These are phyloP conservation scores for Karstenula rhodostoma DNA, from an alignment of 2,329 filamentous ascomycete species.

Conservation along the genomic window DNA sequence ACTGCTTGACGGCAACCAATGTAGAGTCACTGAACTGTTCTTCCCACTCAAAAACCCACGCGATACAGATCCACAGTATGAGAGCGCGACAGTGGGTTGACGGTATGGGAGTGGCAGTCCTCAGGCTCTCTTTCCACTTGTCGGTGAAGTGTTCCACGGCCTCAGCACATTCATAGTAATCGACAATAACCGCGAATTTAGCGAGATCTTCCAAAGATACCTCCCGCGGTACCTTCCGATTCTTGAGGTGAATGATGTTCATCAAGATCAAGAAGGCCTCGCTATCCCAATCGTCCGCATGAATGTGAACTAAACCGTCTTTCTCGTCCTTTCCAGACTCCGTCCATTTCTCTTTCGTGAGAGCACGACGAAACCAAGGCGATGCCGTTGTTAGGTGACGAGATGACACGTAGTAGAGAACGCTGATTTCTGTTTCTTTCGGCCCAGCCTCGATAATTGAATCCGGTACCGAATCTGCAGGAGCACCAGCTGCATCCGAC, in stretches of 20 bases:
- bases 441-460: too few species aligned
- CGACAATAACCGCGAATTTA: constrained; percentile 55
- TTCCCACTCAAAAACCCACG: constrained; percentile 24
- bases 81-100: constrained; percentile 24
- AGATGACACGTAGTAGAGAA: constrained; percentile 15
- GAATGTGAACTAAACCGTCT: constrained; percentile 21
- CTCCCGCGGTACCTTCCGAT: constrained; percentile 49
- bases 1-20: constrained; percentile 16
- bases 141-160: constrained; percentile 53
- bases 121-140: constrained; percentile 49
- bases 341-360: background rate
- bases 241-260: constrained; percentile 57
- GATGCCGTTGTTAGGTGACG: constrained; percentile 12
- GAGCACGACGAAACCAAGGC: constrained; percentile 5
- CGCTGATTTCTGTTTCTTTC: background rate
- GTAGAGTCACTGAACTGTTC: constrained; percentile 22
- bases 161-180: constrained; percentile 54
- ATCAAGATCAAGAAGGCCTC: constrained; percentile 54
- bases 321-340: constrained; percentile 1
- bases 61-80: constrained; percentile 34
- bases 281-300: constrained; percentile 39
- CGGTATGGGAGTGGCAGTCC: constrained; percentile 12
- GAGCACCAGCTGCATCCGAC: background rate
- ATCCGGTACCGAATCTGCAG: too few species aligned
- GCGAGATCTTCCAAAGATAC: constrained; percentile 54